Evolutionary conservation across 1,139 yeast species (phyloP), one percentile per base, ranked within the genome.

Genomic region (Pichia terricola): DNA sequence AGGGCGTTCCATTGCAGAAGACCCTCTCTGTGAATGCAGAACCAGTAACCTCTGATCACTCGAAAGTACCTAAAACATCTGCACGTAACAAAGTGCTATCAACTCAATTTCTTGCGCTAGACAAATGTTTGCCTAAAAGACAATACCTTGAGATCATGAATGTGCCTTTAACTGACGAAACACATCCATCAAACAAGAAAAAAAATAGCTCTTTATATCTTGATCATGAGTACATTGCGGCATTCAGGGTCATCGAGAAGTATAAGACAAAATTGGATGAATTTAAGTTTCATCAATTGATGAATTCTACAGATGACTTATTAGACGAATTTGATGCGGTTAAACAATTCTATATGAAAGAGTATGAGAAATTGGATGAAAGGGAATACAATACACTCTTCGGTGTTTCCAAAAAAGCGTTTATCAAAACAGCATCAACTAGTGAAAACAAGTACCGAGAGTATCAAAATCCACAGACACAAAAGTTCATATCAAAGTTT

Each of bases 101-200:
- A 3, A 83, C 95, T 0, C 53, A 64, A 2, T 89, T 91, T 56
- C 61, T 86, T 28, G 95, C 97, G 0, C 68, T 91, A 26, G 97
- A 89, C 60, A 91, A 91, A 58, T 86, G 94, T 53, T 64, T 82
- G 1, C 86, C 86, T 0, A 63, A 68, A 16, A 66, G 94, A 16
- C 57, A 66, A 32, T 84, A 70, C 55, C 53, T 86, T 5, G 75
- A 75, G 47, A 51, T 68, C 3, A 26, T 70, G 10, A 57, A 65
- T 0, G 57, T 79, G 27, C 67, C 60, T 34, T 53, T 56, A 35
- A 63, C 58, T 0, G 54, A 46, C 26, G 50, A 47, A 53, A 58
- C 52, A 32, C 68, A 49, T 49, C 66, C 53, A 56, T 77, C 38
- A 62, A 61, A 51, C 66, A 66, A 54, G 77, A 73, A 52, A 58